phyloP scores from a whole-genome alignment of 441 rosid species.

The Kokia cookei region DNA sequence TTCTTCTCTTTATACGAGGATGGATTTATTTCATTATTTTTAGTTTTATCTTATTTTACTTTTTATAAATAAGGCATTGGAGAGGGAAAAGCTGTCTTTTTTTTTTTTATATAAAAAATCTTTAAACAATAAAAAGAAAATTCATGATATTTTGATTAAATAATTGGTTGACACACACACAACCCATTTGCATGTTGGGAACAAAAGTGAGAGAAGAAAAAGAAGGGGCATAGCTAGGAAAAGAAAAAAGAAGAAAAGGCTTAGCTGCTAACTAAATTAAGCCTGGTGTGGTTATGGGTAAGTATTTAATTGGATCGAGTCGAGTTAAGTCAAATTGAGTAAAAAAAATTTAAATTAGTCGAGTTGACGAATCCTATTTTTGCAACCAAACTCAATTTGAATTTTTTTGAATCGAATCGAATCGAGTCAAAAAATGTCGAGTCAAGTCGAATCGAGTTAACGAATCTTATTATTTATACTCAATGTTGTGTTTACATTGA shows the following conservation, averaged over 20 bases:
- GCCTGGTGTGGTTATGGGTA: neutral
- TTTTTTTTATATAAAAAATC: neutral
- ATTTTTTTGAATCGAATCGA: too few relatives aligned
- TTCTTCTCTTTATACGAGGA: constrained; percentile 37
- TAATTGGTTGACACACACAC: neutral
- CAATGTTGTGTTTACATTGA: too few relatives aligned
- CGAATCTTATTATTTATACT: too few relatives aligned
- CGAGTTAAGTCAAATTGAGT: too few relatives aligned
- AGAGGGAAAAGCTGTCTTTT: neutral
- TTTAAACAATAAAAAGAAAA: neutral
- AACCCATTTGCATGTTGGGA: constrained; percentile 1
- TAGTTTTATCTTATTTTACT: neutral
- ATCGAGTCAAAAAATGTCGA: too few relatives aligned
- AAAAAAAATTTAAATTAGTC: too few relatives aligned
- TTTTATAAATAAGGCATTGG: neutral
- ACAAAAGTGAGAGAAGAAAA: constrained; percentile 3
- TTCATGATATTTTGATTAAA: neutral
- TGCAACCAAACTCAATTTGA: too few relatives aligned
- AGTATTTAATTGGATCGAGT: too few relatives aligned
- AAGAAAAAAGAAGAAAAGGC: neutral
- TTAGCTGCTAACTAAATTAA: neutral
- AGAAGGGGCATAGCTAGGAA: neutral
- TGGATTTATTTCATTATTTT: constrained; percentile 4
- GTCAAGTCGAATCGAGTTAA: too few relatives aligned
- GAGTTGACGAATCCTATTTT: too few relatives aligned